phyloP scores from a whole-genome alignment of 768 basidiomycete genomes.

The Roridomyces roridus region DNA sequence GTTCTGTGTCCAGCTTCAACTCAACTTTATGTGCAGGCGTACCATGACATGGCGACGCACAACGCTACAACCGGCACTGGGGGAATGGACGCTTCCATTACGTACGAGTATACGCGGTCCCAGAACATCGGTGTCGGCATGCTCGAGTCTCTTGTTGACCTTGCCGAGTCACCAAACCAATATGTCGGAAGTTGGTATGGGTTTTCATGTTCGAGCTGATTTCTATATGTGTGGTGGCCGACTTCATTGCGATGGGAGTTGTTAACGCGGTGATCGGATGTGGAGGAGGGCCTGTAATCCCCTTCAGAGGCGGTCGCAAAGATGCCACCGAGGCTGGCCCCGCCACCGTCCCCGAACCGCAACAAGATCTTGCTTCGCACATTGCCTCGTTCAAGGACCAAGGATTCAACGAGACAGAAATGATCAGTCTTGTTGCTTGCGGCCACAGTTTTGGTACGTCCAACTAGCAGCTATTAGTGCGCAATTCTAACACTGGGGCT shows the following conservation, averaged over 20 bases:
- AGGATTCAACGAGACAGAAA: too few relatives aligned
- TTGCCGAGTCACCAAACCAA: not conserved
- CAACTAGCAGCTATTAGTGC: too few relatives aligned
- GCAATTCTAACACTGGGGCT: too few relatives aligned
- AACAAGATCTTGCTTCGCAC: conserved; percentile 13
- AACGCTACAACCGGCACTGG: conserved; percentile 25
- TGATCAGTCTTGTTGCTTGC: too few relatives aligned
- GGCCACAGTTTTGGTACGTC: too few relatives aligned
- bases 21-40: conserved; percentile 11
- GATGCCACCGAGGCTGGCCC: conserved; percentile 27
- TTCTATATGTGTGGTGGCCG: conserved; percentile 19
- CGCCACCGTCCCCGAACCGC: too few relatives aligned
- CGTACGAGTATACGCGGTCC: conserved; percentile 24
- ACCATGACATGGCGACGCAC: conserved; percentile 29
- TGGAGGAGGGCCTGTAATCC: conserved; percentile 29
- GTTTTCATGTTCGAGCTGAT: not conserved
- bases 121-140: not conserved
- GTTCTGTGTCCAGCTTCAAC: not conserved
- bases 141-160: conserved; percentile 3
- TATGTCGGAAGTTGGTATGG: conserved; percentile 17
- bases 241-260: conserved; percentile 25
- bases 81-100: conserved; percentile 30
- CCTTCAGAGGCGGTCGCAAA: conserved; percentile 26
- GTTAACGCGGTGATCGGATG: conserved; percentile 16
- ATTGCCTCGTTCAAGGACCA: conserved; percentile 11